Conservation (phyloP, 495 filamentous ascomycete species). For the Cenococcum geophilum region DNA sequence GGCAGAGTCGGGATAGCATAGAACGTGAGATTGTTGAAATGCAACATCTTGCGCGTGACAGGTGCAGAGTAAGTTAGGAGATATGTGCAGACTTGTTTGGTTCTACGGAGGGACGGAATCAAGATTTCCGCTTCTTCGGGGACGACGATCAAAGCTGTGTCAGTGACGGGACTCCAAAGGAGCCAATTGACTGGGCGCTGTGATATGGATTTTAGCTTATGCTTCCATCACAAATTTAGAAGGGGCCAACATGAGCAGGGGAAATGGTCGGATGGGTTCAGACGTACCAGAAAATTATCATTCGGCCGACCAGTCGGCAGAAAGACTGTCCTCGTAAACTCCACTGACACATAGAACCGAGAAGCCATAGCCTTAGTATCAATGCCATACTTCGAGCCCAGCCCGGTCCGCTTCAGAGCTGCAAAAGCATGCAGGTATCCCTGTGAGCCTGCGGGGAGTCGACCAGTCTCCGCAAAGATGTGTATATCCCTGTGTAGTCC, state of each 20-base stretch:
- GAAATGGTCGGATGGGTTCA: too few species aligned
- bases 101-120: constrained; percentile 39
- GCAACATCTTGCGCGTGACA: constrained; percentile 48
- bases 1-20: constrained; percentile 47
- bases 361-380: constrained; percentile 21
- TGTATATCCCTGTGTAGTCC: constrained; percentile 39
- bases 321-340: constrained; percentile 42
- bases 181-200: constrained; percentile 49
- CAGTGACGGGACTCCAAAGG: constrained; percentile 36
- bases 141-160: constrained; percentile 47
- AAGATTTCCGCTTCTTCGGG: constrained; percentile 51
- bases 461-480: constrained; percentile 41
- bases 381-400: constrained; percentile 38
- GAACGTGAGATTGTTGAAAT: constrained; percentile 47
- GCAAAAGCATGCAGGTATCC: constrained; percentile 35
- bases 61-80: constrained; percentile 51
- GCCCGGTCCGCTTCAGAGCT: constrained; percentile 33
- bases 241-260: too few species aligned
- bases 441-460: constrained; percentile 25
- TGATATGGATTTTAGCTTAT: constrained; percentile 21
- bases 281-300: constrained; percentile 41
- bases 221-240: not conserved
- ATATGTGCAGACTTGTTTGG: constrained; percentile 28
- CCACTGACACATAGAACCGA: constrained; percentile 38
- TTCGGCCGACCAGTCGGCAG: constrained; percentile 18